Evolutionary conservation across 352 stramenopile genomes (phyloP).

Genomic region (Pythium biforme): DNA sequence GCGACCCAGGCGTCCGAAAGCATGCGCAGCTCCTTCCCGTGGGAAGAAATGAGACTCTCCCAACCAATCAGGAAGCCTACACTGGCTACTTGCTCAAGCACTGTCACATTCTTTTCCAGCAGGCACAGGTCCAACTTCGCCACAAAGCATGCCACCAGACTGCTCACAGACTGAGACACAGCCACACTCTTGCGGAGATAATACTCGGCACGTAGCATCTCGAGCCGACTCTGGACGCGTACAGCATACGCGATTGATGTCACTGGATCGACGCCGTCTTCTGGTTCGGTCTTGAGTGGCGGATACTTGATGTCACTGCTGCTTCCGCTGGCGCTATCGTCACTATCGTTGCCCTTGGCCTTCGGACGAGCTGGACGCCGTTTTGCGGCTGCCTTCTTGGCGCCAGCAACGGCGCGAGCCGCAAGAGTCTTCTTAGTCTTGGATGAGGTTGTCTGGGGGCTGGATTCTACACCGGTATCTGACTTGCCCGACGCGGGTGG

Average conservation of each 20-base stretch:
- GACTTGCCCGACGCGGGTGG: constrained; percentile 7
- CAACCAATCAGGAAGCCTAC: constrained; percentile 92
- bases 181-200: constrained; percentile 82
- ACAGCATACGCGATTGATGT: constrained; percentile 62
- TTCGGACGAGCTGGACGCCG: constrained; percentile 27
- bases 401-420: constrained; percentile 50
- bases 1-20: constrained; percentile 90
- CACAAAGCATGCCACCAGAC: constrained; percentile 79
- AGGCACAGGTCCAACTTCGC: constrained; percentile 75
- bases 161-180: constrained; percentile 81
- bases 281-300: constrained; percentile 55
- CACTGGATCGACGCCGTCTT: constrained; percentile 51
- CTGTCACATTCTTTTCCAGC: constrained; percentile 49
- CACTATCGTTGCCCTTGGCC: constrained; percentile 43
- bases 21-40: constrained; percentile 95
- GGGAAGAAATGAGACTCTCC: constrained; percentile 94
- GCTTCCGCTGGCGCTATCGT: constrained; percentile 29
- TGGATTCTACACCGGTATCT: constrained; percentile 23
- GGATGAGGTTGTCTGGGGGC: constrained; percentile 9
- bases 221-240: constrained; percentile 57
- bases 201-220: constrained; percentile 79
- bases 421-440: constrained; percentile 39
- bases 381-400: constrained; percentile 41
- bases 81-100: constrained; percentile 65
- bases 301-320: constrained; percentile 57